A percentile compares a stretch with the other conserved stretches of the same genome.
Evolutionary conservation across 2,329 filamentous ascomycete species (phyloP).

Genomic region (Rhynchosporium graminicola): DNA sequence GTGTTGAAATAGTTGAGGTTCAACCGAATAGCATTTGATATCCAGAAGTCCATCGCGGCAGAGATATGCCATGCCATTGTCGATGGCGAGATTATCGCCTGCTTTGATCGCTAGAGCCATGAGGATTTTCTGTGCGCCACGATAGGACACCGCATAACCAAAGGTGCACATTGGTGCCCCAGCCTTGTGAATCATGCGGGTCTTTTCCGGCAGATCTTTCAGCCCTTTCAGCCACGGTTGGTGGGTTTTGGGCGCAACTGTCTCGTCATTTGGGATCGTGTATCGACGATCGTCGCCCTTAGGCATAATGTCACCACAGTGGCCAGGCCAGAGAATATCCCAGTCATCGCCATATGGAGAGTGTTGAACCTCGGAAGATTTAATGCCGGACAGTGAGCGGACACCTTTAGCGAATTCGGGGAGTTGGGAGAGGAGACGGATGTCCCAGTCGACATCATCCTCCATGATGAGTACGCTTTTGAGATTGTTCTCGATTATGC

Average conservation of each 20-base stretch:
- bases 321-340: conserved; percentile 44
- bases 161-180: conserved; percentile 40
- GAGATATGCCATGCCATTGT: conserved; percentile 40
- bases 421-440: conserved; percentile 41
- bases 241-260: conserved; percentile 31
- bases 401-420: conserved; percentile 35
- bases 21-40: conserved; percentile 39
- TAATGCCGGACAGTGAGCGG: conserved; percentile 19
- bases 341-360: conserved; percentile 42
- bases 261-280: conserved; percentile 35
- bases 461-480: conserved; percentile 46
- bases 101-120: conserved; percentile 54
- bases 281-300: conserved; percentile 22
- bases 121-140: conserved; percentile 56
- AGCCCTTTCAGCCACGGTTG: conserved; percentile 22
- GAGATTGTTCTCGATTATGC: conserved; percentile 41
- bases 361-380: conserved; percentile 16
- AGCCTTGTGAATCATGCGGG: conserved; percentile 38
- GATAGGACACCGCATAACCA: conserved; percentile 41
- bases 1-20: conserved; percentile 42
- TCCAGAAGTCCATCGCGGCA: conserved; percentile 40
- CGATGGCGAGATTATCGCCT: conserved; percentile 33
- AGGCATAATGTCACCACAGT: conserved; percentile 38
- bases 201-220: conserved; percentile 23
- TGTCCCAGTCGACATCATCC: conserved; percentile 48